Evolutionary conservation across 2,329 filamentous ascomycete genomes (phyloP).

Genomic region (Colletotrichum lindemuthianum): DNA sequence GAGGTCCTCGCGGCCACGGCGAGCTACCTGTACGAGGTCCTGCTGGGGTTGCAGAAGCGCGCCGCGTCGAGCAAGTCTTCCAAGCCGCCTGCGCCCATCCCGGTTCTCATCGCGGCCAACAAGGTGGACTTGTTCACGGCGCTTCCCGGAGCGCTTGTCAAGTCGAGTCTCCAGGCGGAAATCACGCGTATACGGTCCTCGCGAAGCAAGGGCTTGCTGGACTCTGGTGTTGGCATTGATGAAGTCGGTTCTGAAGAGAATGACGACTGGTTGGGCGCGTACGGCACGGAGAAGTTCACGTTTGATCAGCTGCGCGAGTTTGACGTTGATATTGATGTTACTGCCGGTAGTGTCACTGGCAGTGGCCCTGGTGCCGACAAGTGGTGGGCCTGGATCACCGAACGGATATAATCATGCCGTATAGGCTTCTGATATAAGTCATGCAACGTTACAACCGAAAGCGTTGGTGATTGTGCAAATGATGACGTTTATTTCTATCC

Average conservation of each 20-base stretch:
- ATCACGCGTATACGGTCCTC: slow-evolving; percentile 81
- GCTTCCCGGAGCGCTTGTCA: slow-evolving; percentile 80
- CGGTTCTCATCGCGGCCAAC: slow-evolving; percentile 89
- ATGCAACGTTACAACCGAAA: neutral
- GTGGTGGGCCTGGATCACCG: slow-evolving; percentile 93
- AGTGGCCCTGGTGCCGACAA: slow-evolving; percentile 77
- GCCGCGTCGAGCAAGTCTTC: slow-evolving; percentile 64
- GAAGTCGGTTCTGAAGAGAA: slow-evolving; percentile 73
- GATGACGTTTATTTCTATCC: slow-evolving; percentile 15
- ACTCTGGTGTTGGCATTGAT: slow-evolving; percentile 78
- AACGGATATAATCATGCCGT: slow-evolving; percentile 52
- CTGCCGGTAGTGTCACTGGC: slow-evolving; percentile 76
- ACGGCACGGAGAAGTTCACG: slow-evolving; percentile 78
- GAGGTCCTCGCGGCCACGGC: slow-evolving; percentile 77
- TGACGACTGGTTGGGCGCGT: slow-evolving; percentile 86
- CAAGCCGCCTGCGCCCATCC: slow-evolving; percentile 55
- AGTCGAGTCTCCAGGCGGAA: slow-evolving; percentile 79
- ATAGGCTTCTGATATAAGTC: slow-evolving; percentile 26
- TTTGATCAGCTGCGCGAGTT: slow-evolving; percentile 88
- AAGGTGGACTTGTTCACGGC: slow-evolving; percentile 97
- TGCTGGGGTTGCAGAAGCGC: slow-evolving; percentile 84
- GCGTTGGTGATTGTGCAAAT: slow-evolving; percentile 1
- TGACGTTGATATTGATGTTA: slow-evolving; percentile 79
- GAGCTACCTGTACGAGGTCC: slow-evolving; percentile 86
- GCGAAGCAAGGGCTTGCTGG: slow-evolving; percentile 82